Conservation (phyloP, 257 asterid species). For the Datura wrightii region DNA sequence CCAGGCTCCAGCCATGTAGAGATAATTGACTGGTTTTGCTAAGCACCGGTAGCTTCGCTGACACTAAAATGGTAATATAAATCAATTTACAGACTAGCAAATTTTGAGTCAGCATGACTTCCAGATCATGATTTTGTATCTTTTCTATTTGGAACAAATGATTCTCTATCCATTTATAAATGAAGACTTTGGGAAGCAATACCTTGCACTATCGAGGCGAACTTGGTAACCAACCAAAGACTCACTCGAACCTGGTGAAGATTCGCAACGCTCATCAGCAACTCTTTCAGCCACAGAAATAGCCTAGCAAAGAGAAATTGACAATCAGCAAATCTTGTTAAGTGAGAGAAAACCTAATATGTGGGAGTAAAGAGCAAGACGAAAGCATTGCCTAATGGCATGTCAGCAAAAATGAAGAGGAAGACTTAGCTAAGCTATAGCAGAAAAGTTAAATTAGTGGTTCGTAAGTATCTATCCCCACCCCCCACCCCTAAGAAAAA, state of each 20-base stretch:
- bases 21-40: not conserved
- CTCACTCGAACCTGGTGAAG: conserved; percentile 86
- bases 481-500: not conserved
- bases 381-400: not conserved
- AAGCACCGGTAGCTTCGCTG: not conserved
- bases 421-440: not conserved
- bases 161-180: not conserved
- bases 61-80: not conserved
- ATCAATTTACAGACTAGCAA: not conserved
- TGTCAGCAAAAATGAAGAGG: conserved; percentile 18
- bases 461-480: not conserved
- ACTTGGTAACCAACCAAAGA: conserved; percentile 98
- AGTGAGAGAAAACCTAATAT: not conserved
- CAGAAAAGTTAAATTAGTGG: not conserved
- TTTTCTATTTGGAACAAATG: not conserved
- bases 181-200: conserved; percentile 35
- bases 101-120: conserved; percentile 13
- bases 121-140: conserved; percentile 1
- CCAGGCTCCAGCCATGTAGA: not conserved
- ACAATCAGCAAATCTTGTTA: conserved; percentile 23
- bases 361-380: conserved; percentile 16
- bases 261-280: conserved; percentile 93
- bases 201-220: conserved; percentile 99
- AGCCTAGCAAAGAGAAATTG: conserved; percentile 59
- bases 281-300: conserved; percentile 97